Evolutionary conservation across 345 rosid species (phyloP), one percentile per base, ranked within the genome.

Genomic region (Odontarrhena argentea): DNA sequence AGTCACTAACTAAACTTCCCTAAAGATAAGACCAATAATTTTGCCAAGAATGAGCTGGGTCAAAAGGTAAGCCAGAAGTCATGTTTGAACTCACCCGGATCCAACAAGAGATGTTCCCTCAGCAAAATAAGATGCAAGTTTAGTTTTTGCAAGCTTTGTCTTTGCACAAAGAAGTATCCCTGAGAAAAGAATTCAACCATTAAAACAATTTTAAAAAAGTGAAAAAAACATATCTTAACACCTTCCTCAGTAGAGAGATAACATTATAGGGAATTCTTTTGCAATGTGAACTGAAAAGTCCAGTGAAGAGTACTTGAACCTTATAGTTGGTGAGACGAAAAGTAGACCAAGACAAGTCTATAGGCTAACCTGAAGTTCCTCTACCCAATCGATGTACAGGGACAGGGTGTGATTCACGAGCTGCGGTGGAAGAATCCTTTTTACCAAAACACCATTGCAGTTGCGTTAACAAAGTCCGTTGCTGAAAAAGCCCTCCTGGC

Each of bases 401-500:
- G 71, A 79, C 89, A 67, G 93, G 83, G 68, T 87, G 88, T 13
- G 81, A 49, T 68, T 68, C 85, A 57, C 18, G 79, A 57, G 49
- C 32, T 66, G 53, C 47, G 3, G 60, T 22, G 15, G 80, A 69
- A 79, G 76, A 45, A 18, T 49, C 63, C 13, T 76, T 75, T 57
- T 72, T 57, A 64, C 80, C 70, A 44, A 62, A 74, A 67, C 74
- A 68, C 98, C 98, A 86, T 9, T 80, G 85, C 49, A 92, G 88
- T 57, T 87, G 96, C 38, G 82, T 84, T 67, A 92, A 76, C 77
- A 89, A 83, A 42, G 92, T 92, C 36, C 93, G 73, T 66, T 92
- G 96, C 81, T 92, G 98, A 68, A 89, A 89, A 75, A 87, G 92
- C 22, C 98, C 98, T 38, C 96, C 96, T 4, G 96, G 93, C 76